Base-by-base conservation (phyloP, 2,329 filamentous ascomycete genomes). In the Rutstroemia sp. region DNA sequence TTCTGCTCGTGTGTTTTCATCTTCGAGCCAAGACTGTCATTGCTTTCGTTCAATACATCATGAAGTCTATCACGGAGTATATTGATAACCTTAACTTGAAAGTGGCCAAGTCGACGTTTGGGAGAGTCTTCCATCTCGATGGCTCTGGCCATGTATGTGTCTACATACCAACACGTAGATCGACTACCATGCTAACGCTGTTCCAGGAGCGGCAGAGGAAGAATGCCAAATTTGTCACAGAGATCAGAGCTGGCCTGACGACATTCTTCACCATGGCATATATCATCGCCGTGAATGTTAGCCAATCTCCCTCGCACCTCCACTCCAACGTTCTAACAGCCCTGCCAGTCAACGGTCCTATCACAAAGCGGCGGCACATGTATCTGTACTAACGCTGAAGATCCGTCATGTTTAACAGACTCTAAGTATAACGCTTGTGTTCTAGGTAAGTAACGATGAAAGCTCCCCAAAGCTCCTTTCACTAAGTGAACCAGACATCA, bases 201-300 rank as follows among this genome's bases (percentile, higher is more conserved):
- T 44, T 12, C 37, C 58, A 90, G 86, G 80, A 81, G 34, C 78
- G 83, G 49, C 83, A 87, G 66, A 82, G 90, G 49, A 79, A 79
- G 58, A 82, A 82, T 39, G 80, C 87, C 38, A 84, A 79, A 58
- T 91, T 92, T 70, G 83, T 89, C 61, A 87, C 83, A 21, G 90
- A 94, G 71, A 74, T 94, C 57, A 84, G 89, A 27, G 90, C 89
- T 30, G 90, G 89, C 1, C 70, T 92, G 54, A 90, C 90, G 1
- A 94, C 89, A 2, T 88, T 88, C 68, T 85, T 86, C 54, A 87
- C 86, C 3, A 90, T 91, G 88, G 86, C 88, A 14, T 92, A 92
- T 71, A 92, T 94, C 64, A 91, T 94, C 67, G 86, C 86, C 8
- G 84, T 86, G 61, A 85, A 86, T 64, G 81, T 82, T 61, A 65